A percentile compares a stretch with the other conserved stretches of the same genome.
Conservation (phyloP, 306 rosid species). For the Phaseolus lunatus region DNA sequence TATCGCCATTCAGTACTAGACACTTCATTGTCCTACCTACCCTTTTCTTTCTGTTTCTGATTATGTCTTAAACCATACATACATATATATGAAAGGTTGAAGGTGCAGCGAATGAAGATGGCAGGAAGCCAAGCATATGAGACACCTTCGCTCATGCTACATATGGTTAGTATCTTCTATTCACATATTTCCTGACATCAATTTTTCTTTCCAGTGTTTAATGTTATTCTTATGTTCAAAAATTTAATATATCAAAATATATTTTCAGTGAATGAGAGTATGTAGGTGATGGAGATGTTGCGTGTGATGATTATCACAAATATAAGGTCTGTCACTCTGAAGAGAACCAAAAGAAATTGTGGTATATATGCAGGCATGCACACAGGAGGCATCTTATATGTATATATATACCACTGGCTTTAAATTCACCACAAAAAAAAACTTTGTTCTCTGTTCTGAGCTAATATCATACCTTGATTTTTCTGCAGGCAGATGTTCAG, state of each 20-base stretch:
- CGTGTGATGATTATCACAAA: constrained; percentile 49
- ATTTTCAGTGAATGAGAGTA: constrained; percentile 34
- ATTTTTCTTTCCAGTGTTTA: neutral
- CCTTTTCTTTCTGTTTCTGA: neutral
- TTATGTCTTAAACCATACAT: too few species aligned
- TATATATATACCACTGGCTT: too few species aligned
- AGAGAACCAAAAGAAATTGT: neutral
- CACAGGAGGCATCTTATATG: neutral
- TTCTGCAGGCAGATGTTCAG: too few species aligned
- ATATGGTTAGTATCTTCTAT: too few species aligned
- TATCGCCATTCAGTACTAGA: neutral
- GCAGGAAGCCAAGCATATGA: constrained; percentile 53
- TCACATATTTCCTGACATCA: neutral
- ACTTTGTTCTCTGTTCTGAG: too few species aligned
- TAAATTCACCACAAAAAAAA: too few species aligned
- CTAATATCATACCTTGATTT: too few species aligned
- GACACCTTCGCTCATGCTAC: too few species aligned
- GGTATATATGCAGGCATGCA: neutral
- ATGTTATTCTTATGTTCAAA: neutral
- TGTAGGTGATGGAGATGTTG: constrained; percentile 34
- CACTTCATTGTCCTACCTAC: neutral
- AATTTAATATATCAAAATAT: too few species aligned
- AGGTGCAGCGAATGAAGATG: constrained; percentile 54
- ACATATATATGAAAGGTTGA: constrained; percentile 32
- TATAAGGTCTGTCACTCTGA: constrained; percentile 42